Conservation (phyloP, 108 stramenopile genomes). For the Nitzschia putrida region DNA sequence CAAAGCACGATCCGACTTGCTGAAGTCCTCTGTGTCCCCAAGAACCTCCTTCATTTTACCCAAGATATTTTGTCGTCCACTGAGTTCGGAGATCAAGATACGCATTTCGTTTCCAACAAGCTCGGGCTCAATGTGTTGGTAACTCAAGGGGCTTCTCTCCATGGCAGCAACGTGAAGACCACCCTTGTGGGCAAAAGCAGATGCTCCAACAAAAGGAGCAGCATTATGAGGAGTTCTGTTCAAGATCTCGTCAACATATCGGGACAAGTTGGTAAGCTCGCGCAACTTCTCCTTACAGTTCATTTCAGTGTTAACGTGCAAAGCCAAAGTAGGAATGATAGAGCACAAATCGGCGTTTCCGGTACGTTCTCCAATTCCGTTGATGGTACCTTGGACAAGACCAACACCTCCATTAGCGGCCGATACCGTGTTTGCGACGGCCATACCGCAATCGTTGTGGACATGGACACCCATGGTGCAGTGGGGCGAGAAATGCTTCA, state of each 20-base stretch:
- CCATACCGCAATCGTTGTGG: conserved; percentile 95
- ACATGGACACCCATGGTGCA: conserved; percentile 84
- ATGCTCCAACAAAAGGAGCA: conserved; percentile 85
- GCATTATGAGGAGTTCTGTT: conserved; percentile 71
- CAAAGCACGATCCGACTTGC: conserved; percentile 65
- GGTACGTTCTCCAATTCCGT: conserved; percentile 92
- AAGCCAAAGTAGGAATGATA: conserved; percentile 80
- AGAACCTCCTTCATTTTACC: conserved; percentile 77
- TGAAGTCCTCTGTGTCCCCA: conserved; percentile 43
- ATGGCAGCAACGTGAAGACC: conserved; percentile 93
- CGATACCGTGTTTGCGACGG: conserved; percentile 86
- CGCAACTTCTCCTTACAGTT: conserved; percentile 57
- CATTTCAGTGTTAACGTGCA: conserved; percentile 70
- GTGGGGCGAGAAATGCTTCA: conserved; percentile 39
- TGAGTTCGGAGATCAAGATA: conserved; percentile 83
- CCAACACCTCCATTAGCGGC: conserved; percentile 80
- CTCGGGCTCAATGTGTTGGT: conserved; percentile 89
- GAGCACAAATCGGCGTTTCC: conserved; percentile 92
- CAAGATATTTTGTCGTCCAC: conserved; percentile 89
- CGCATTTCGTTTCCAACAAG: conserved; percentile 85
- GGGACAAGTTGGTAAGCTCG: conserved; percentile 76
- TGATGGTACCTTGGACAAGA: conserved; percentile 90
- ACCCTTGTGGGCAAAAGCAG: conserved; percentile 96
- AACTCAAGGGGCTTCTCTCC: conserved; percentile 77
- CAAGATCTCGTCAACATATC: conserved; percentile 88